A percentile compares a stretch with the other conserved stretches of the same genome.
phyloP scores from a whole-genome alignment of 2,329 filamentous ascomycete genomes.

The Stagonosporopsis chrysanthemi region DNA sequence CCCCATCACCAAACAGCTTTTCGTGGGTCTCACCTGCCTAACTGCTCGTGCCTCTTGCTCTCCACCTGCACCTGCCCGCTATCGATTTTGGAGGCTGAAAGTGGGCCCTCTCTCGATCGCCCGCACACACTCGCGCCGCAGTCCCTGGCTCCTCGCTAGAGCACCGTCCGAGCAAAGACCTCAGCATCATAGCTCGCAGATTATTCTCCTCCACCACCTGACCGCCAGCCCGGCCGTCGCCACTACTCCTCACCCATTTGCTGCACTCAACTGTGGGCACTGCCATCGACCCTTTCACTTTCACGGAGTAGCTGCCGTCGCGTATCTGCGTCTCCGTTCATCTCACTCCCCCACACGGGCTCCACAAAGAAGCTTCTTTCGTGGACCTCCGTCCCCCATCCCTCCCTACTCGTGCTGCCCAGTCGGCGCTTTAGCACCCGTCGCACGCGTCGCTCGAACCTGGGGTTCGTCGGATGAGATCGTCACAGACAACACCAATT shows the following conservation, averaged over 20 bases:
- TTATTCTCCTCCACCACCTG: conserved; percentile 26
- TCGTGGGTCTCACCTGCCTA: conserved; percentile 32
- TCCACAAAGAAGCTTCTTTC: conserved; percentile 45
- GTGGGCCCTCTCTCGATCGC: conserved; percentile 44
- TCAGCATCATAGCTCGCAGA: conserved; percentile 19
- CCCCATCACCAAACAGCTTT: conserved; percentile 25
- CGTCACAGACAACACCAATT: conserved; percentile 38
- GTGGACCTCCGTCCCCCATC: conserved; percentile 39
- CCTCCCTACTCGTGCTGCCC: conserved; percentile 35
- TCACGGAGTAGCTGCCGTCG: conserved; percentile 32
- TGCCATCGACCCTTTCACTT: conserved; percentile 25
- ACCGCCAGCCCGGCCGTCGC: conserved; percentile 26
- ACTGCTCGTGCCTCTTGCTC: conserved; percentile 45
- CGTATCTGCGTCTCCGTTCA: conserved; percentile 31
- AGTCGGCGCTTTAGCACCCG: conserved; percentile 35
- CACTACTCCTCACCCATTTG: conserved; percentile 23
- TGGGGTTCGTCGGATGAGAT: conserved; percentile 44
- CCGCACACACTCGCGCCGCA: conserved; percentile 32
- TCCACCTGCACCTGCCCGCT: conserved; percentile 45
- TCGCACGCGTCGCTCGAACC: conserved; percentile 33
- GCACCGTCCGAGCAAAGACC: conserved; percentile 18
- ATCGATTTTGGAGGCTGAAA: conserved; percentile 48
- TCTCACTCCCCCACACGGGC: conserved; percentile 43
- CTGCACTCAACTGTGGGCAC: conserved; percentile 29
- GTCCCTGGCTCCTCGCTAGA: conserved; percentile 39